Percentiles rank a stretch among this genome's conserved stretches.
phyloP scores from a whole-genome alignment of 2,329 filamentous ascomycete genomes.

The Colletotrichum gigasporum region DNA sequence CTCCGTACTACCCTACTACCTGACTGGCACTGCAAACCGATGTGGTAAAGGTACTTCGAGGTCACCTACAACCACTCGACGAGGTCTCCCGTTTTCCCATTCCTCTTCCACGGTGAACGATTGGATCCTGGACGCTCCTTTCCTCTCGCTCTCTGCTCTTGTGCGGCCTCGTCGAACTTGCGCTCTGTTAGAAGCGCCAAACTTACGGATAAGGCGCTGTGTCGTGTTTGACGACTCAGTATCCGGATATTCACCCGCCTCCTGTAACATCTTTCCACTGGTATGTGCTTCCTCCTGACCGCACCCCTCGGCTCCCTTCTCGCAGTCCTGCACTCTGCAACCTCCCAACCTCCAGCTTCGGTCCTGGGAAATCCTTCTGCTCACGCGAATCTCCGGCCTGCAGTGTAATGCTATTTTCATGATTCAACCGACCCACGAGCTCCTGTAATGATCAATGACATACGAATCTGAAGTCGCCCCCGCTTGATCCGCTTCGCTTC shows the following conservation, averaged over 20 bases:
- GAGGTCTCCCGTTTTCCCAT: neutral
- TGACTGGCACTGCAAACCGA: neutral
- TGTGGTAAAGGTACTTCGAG: neutral
- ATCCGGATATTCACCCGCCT: neutral
- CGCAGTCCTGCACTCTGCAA: conserved; percentile 3
- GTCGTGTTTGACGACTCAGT: conserved; percentile 8
- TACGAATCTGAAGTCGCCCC: conserved; percentile 28
- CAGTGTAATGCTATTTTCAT: conserved; percentile 15
- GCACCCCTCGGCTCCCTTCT: conserved; percentile 21
- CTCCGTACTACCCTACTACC: neutral
- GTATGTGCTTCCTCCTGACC: conserved; percentile 9
- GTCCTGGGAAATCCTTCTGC: neutral
- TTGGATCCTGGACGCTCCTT: conserved; percentile 20
- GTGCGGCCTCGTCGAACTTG: conserved; percentile 1
- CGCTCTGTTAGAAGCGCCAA: conserved; percentile 3
- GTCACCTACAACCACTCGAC: neutral
- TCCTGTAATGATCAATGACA: conserved; percentile 34
- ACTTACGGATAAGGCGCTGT: neutral
- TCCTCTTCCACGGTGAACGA: conserved; percentile 5
- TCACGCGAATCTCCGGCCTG: conserved; percentile 13
- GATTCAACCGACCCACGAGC: conserved; percentile 19
- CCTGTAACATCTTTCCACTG: conserved; percentile 9
- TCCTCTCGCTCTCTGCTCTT: neutral
- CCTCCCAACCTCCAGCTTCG: conserved; percentile 16
- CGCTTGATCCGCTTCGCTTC: conserved; percentile 7